Evolutionary conservation across 2,329 filamentous ascomycete genomes (phyloP), one percentile per base, ranked within the genome.

Genomic region (Clarireedia paspali): DNA sequence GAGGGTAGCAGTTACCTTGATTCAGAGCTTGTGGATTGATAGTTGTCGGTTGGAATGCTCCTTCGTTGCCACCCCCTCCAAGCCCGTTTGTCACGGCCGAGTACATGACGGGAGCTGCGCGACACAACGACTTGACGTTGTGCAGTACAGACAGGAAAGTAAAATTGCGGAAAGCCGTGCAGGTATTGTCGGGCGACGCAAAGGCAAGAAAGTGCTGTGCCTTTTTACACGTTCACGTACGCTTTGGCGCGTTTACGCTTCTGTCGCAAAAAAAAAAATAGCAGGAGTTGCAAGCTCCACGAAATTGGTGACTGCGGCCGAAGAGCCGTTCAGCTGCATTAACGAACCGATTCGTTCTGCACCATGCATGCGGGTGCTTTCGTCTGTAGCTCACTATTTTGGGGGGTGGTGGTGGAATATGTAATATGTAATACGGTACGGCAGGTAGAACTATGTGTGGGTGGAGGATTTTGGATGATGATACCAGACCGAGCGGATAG

Each of bases 301-400:
- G 48, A 40, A 46, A 26, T 50, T 50, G 47, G 42, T 47, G 42
- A 47, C 23, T 46, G 48, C 48, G 48, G 54, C 49, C 34, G 26
- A 52, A 23, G 44, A 47, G 54, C 54, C 54, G 48, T 56, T 56
- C 48, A 56, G 54, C 48, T 56, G 54, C 54, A 56, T 56, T 51
- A 52, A 52, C 48, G 49, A 55, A 50, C 27, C 38, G 53, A 55
- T 50, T 55, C 36, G 26, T 51, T 55, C 53, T 55, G 53, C 53
- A 55, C 53, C 54, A 56, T 56, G 54, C 54, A 56, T 51, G 48
- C 48, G 53, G 48, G 42, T 23, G 24, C 42, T 30, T 34, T 49
- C 47, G 47, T 36, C 36, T 20, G 44, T 47, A 42, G 44, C 24
- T 47, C 4, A 26, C 14, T 24, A 24, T 47, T 45, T 26, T 47